phyloP scores from a whole-genome alignment of 83 land plant genomes.

The Thuja plicata region DNA sequence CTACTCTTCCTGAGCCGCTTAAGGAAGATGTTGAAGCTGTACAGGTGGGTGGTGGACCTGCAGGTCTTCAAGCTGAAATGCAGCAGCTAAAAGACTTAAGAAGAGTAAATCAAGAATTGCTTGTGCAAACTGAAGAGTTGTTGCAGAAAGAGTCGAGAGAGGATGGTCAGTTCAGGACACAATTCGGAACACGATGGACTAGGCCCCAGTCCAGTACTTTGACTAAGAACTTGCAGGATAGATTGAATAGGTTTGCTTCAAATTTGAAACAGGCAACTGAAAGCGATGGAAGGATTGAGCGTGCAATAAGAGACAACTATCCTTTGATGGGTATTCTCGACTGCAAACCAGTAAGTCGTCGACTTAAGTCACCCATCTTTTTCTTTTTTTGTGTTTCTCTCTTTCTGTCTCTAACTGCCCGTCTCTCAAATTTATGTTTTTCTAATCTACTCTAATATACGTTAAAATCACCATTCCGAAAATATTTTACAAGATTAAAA shows the following conservation, averaged over 20 bases:
- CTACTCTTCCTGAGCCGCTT: slow-evolving; percentile 70
- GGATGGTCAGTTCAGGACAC: slow-evolving; percentile 88
- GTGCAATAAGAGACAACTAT: slow-evolving; percentile 77
- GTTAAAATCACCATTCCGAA: background rate
- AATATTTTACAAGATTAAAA: background rate
- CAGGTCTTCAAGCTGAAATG: slow-evolving; percentile 87
- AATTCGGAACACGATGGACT: slow-evolving; percentile 96
- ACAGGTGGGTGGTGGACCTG: slow-evolving; percentile 89
- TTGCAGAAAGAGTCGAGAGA: slow-evolving; percentile 92
- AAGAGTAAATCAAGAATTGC: slow-evolving; percentile 93
- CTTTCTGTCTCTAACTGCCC: too few relatives aligned
- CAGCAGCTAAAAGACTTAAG: slow-evolving; percentile 86
- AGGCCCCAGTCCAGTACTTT: slow-evolving; percentile 94
- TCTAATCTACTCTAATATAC: background rate
- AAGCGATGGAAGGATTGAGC: slow-evolving; percentile 92
- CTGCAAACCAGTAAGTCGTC: slow-evolving; percentile 68
- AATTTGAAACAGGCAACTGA: slow-evolving; percentile 95
- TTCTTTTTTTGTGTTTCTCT: background rate
- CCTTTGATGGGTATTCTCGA: slow-evolving; percentile 84
- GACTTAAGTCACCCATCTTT: background rate
- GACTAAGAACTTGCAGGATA: slow-evolving; percentile 88
- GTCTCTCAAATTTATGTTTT: background rate
- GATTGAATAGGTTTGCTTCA: slow-evolving; percentile 87
- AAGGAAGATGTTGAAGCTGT: slow-evolving; percentile 96
- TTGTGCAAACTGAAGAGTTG: slow-evolving; percentile 87